Evolutionary conservation across 306 rosid genomes (phyloP).

Genomic region (Cicer bijugum): DNA sequence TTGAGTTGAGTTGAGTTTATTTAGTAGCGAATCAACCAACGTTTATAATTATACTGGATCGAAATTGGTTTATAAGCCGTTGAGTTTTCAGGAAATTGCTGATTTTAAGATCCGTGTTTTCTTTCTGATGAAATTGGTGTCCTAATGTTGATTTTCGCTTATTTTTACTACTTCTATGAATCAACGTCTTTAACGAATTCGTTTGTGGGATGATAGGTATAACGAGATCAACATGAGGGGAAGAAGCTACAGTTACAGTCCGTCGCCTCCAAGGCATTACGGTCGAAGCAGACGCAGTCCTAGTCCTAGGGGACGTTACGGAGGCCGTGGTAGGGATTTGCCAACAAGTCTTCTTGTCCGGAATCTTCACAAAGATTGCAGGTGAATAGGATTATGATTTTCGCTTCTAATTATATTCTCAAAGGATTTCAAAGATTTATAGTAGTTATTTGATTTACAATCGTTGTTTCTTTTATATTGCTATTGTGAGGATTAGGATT

Average conservation of each 20-base stretch:
- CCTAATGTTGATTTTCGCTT: neutral
- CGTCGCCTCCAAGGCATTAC: slow-evolving; percentile 71
- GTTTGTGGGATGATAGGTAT: slow-evolving; percentile 38
- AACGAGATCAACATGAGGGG: slow-evolving; percentile 63
- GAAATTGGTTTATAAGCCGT: neutral
- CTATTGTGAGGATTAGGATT: neutral
- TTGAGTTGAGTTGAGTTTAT: neutral
- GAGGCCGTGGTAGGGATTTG: slow-evolving; percentile 66
- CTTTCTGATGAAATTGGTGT: neutral
- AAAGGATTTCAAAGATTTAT: neutral
- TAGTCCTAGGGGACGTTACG: slow-evolving; percentile 61
- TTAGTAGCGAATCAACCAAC: too few relatives aligned
- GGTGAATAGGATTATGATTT: slow-evolving; percentile 41
- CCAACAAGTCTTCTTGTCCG: slow-evolving; percentile 86
- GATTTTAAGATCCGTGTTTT: neutral
- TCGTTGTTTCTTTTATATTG: neutral
- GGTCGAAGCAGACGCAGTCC: slow-evolving; percentile 67
- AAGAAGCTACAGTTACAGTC: slow-evolving; percentile 84
- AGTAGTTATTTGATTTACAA: neutral
- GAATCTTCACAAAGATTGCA: slow-evolving; percentile 75
- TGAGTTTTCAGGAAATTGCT: neutral
- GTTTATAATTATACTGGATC: neutral
- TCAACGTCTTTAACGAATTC: neutral
- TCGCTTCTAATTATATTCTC: too few relatives aligned
- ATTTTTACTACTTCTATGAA: neutral